Base-by-base conservation (phyloP, 139 green algal genomes). In the Raphidocelis subcapitata region DNA sequence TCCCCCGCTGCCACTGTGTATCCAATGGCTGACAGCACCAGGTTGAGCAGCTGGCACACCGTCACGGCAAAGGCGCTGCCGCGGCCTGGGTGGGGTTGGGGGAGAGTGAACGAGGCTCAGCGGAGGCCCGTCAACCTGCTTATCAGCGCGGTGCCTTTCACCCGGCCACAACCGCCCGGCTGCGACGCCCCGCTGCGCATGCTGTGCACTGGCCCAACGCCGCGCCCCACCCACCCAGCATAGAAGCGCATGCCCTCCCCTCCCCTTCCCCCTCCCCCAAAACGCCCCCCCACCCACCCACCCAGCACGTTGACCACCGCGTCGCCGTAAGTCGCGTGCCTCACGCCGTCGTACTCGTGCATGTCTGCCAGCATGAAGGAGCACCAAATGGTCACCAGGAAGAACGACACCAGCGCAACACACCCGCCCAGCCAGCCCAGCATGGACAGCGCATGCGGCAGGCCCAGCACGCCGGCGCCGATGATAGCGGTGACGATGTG, bases 1-100 rank as follows among this genome's bases (percentile, higher is more conserved):
- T 89, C 82, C 26, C 86, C 86, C 23, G 86, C 86, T 23, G 86
- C 87, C 1, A 90, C 82, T 8, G 67, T 76, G 74, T 91, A 91
- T 0, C 84, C 83, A 49, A 87, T 84, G 21, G 77, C 79, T 16
- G 89, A 82, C 15, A 86, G 84, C 28, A 86, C 46, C 23, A 69
- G 32, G 44, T 74, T 73, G 16, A 69, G 24, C 36, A 68, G 44
- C 35, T 73, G 73, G 46, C 67, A 74, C 1, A 79, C 23, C 0
- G 56, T 74, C 16, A 74, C 31, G 8, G 61, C 56, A 2, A 51
- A 29, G 20, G 35, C 68, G 83, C 77, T 36, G 81, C 69, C 21
- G 57, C 73, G 57, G 52, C 86, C 74, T 91, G 84, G 26, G 83
- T 56, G 0, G 74, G 56, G 16, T 32, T 67, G 2, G 83, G 70